Evolutionary conservation across 2,329 filamentous ascomycete species (phyloP), one percentile per base, ranked within the genome.

Genomic region (Phialophora expanda): DNA sequence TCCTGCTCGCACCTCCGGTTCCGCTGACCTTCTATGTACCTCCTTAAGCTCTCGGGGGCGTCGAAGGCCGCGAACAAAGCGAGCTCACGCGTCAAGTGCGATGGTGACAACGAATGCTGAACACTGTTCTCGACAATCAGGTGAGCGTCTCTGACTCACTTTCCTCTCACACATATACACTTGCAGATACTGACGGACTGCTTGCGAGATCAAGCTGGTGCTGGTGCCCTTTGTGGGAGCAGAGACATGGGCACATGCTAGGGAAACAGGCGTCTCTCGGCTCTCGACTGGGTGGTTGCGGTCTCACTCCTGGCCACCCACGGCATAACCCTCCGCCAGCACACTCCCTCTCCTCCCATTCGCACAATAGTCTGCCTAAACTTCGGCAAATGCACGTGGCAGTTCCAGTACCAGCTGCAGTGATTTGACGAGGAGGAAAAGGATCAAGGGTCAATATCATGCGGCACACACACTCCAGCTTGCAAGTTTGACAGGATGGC

Each of bases 401-500:
- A 48, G 20, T 41, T 48, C 11, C 56, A 20, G 17, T 8, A 17
- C 41, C 24, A 24, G 26, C 5, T 20, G 1, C 41, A 32, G 26
- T 28, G 30, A 50, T 26, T 26, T 34, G 30, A 32, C 26, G 26
- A 26, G 14, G 38, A 46, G 22, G 17, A 22, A 41, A 12, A 30
- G 24, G 17, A 26, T 34, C 53, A 17, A 20, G 24, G 26, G 20
- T 20, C 24, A 32, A 12, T 22, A 26, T 26, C 48, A 51, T 51
- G 48, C 48, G 9, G 24, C 48, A 28, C n/a, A 28, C n/a, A 51
- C 9, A 28, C 6, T 12, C 48, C 20, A 12, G 9, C 8, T 34
- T 20, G 17, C 32, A 26, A 26, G 48, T 17, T 53, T 41, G 28
- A 41, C n/a, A 61, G 51, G 48, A 44, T 46, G 28, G 56, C 59